Evolutionary conservation across 768 basidiomycete species (phyloP), one percentile per base, ranked within the genome.

Genomic region (Lactifluus hygrophoroides): DNA sequence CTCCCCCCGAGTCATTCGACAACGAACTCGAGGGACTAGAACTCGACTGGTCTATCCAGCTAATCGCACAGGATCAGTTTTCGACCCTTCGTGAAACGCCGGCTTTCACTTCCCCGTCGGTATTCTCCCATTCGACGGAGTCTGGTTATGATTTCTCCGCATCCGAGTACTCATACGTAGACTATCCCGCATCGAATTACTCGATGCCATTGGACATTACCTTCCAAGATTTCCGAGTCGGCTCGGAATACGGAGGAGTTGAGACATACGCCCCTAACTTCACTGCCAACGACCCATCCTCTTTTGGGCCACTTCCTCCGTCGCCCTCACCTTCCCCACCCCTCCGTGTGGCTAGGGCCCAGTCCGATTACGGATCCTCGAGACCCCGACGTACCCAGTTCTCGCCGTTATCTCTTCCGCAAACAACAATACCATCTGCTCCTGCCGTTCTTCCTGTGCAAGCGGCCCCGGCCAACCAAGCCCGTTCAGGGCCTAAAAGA

Each of bases 1-100:
- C 88, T 44, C 81, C 86, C 68, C 85, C 87, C 61, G 88, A 90
- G 76, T 77, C 83, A 63, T 91, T 92, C 74, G 90, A 91, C 69
- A 80, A 80, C 51, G 90, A 92, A 73, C 80, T 92, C 67, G 89
- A 75, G 34, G 80, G 75, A 73, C 80, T 88, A 66, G 81, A 60
- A 66, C 82, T 79, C 44, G 80, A 84, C 69, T 81, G 86, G 83
- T 61, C 72, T 61, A 54, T 64, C 76, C 69, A 77, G 82, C 67
- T 76, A 82, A 55, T 76, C 83, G 61, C 75, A 83, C 64, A 79
- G 80, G 80, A 82, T 72, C 76, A 81, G 57, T 87, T 84, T 75
- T 75, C 78, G 64, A 79, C 79, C 73, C 75, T 84, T 63, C 78
- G 84, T 70, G 76, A 81, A 66, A 80, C 81, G 50, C 79, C 83